Conservation (phyloP, 306 rosid genomes). For the Parietaria judaica region DNA sequence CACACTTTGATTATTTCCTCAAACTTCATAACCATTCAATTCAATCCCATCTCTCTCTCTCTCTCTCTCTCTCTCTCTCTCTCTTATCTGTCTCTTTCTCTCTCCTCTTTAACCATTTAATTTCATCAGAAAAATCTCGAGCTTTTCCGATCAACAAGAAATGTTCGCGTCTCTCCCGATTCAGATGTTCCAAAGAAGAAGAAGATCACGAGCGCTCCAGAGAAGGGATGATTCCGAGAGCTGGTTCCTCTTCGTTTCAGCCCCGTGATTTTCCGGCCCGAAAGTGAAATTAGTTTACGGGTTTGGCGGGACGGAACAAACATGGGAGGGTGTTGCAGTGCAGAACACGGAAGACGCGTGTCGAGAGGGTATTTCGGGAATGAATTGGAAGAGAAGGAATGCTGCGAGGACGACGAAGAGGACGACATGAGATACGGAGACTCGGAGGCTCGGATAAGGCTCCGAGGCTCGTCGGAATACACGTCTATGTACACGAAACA, state of each 20-base stretch:
- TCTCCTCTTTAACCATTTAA: too few species aligned
- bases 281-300: background rate
- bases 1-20: too few species aligned
- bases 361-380: constrained; percentile 22
- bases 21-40: too few species aligned
- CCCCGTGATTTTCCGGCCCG: too few species aligned
- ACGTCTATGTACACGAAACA: constrained; percentile 67
- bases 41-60: too few species aligned
- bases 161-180: too few species aligned
- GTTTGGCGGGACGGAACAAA: background rate
- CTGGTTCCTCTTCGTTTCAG: too few species aligned
- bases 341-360: background rate
- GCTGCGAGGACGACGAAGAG: constrained; percentile 21
- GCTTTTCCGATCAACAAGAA: too few species aligned
- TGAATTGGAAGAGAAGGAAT: constrained; percentile 25
- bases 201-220: too few species aligned
- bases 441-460: constrained; percentile 38
- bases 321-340: constrained; percentile 11
- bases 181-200: too few species aligned
- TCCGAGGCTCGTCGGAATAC: constrained; percentile 41
- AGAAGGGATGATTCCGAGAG: too few species aligned
- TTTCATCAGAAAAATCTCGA: too few species aligned
- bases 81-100: background rate
- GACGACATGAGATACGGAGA: constrained; percentile 22
- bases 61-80: background rate